Conservation (phyloP, 768 basidiomycete genomes). For the Cantharellus anzutake region DNA sequence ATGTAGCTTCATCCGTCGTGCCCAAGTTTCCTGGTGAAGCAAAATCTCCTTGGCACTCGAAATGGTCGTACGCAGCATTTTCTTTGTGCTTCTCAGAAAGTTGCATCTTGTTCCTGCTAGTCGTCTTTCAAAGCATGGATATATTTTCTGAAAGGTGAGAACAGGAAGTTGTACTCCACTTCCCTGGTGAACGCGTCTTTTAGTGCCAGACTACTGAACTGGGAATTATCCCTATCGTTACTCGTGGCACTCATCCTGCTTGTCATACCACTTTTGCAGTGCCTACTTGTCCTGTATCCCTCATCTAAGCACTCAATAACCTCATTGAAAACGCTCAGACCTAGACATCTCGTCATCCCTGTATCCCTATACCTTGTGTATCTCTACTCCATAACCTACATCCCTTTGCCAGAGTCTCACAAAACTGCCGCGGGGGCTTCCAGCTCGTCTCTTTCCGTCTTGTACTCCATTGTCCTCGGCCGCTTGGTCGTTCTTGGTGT, state of each 20-base stretch:
- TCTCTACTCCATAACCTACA: neutral
- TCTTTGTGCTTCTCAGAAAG: slow-evolving; percentile 58
- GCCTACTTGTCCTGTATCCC: slow-evolving; percentile 13
- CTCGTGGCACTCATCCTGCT: slow-evolving; percentile 45
- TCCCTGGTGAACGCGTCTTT: no score
- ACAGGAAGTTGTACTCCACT: no score
- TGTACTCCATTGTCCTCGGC: neutral
- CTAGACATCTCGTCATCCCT: neutral
- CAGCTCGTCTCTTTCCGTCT: neutral
- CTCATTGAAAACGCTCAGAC: no score
- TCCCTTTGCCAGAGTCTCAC: no score
- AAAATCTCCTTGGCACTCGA: slow-evolving; percentile 26
- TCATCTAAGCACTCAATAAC: neutral
- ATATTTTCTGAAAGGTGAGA: slow-evolving; percentile 37
- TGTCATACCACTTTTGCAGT: slow-evolving; percentile 35
- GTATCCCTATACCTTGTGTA: neutral
- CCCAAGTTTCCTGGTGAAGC: slow-evolving; percentile 8
- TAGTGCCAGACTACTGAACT: slow-evolving; percentile 47
- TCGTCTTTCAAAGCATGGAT: slow-evolving; percentile 49
- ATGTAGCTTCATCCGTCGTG: slow-evolving; percentile 8
- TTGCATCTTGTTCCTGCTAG: slow-evolving; percentile 47
- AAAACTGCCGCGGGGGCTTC: neutral
- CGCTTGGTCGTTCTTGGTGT: slow-evolving; percentile 54
- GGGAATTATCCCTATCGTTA: slow-evolving; percentile 42
- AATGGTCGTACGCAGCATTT: slow-evolving; percentile 39